These are phyloP conservation scores for Rosa lucieae DNA, from an alignment of 306 rosid genomes.

Conservation along the genomic window DNA sequence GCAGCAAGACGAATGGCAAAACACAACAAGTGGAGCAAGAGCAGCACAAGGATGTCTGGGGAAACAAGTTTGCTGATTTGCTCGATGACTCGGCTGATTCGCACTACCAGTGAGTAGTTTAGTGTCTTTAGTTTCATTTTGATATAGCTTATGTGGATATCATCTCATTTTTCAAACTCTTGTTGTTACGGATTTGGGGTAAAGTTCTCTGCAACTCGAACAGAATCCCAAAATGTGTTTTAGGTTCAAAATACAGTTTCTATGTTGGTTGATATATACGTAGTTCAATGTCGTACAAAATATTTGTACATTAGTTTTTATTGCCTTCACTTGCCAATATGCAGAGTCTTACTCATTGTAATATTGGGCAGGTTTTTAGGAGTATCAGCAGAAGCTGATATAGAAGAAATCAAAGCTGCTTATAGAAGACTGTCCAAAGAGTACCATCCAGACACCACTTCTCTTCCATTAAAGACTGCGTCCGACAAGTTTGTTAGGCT, in stretches of 20 bases:
- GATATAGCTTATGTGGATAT: neutral
- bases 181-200: neutral
- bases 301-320: neutral
- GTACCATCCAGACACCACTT: conserved; percentile 97
- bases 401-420: conserved; percentile 81
- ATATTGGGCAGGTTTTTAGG: conserved; percentile 67
- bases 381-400: conserved; percentile 56
- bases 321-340: neutral
- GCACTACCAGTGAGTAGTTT: conserved; percentile 71
- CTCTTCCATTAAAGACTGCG: conserved; percentile 80
- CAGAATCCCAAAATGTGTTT: neutral
- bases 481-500: conserved; percentile 77
- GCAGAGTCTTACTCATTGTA: neutral
- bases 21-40: conserved; percentile 20
- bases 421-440: conserved; percentile 80
- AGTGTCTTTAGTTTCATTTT: neutral
- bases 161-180: neutral
- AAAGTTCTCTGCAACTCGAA: neutral
- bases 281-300: neutral
- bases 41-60: conserved; percentile 37
- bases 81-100: conserved; percentile 60
- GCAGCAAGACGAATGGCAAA: neutral
- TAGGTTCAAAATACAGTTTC: neutral
- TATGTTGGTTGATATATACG: neutral
- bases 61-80: conserved; percentile 58